Base-by-base conservation (phyloP, 2,329 filamentous ascomycete species). In the Fusarium odoratissimum region DNA sequence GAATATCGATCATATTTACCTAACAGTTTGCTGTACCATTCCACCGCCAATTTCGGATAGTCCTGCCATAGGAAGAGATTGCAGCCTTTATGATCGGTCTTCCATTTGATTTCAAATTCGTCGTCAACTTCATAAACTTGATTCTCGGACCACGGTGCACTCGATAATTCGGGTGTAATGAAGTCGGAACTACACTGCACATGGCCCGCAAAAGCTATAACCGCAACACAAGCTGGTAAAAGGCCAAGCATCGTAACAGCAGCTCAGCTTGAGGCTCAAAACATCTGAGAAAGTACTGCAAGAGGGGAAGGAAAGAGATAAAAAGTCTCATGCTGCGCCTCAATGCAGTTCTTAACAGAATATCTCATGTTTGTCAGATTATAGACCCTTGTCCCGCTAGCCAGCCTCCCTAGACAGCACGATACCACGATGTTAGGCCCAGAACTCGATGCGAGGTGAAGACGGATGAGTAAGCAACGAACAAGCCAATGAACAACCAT, bases 61-160 rank as follows among this genome's bases (percentile, higher is more conserved):
- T 42, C n/a, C 0, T 61, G 63, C 64, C 64, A 67, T 19, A 67
- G 0, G 1, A 67, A 54, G 8, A 67, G 55, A n/a, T 67, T 67
- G 2, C 64, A 67, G 2, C 44, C 63, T 10, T 25, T 5, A 8
- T 37, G 23, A 0, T 54, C 46, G 1, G 64, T 67, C 2, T 62
- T 45, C 64, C 64, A 67, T 30, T 44, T 31, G 3, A 67, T 44
- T 5, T 61, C 31, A 4, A 67, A 1, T 0, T 25, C 21, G 10
- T 61, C 41, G 3, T 42, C 11, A 0, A 31, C 2, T 21, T 10
- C 5, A 8, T 67, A 54, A 2, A 67, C 35, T 10, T 7, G n/a
- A 4, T 67, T 67, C 0, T 62, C 31, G 0, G 6, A 9, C 30
- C 17, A 57, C 3, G 7, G 19, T 0, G 2, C 25, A 1, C 4